These are phyloP conservation scores for Harringtonia aguacate DNA, from an alignment of 2,329 filamentous ascomycete species.

Conservation along the genomic window DNA sequence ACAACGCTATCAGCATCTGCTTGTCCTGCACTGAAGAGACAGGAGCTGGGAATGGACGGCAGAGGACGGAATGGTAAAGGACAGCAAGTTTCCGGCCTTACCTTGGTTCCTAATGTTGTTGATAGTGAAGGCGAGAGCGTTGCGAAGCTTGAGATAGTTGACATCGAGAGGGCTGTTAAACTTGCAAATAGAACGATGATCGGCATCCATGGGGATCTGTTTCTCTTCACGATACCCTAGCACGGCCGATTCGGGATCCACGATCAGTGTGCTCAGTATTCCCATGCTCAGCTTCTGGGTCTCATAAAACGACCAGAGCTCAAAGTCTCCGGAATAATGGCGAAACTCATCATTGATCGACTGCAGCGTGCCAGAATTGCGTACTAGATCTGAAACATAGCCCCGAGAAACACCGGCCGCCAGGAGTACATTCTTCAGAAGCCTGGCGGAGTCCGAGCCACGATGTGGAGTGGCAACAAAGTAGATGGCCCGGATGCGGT, in stretches of 20 bases:
- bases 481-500: conserved; percentile 15
- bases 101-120: conserved; percentile 1
- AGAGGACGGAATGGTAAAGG: too few species aligned
- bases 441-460: conserved; percentile 17
- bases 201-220: conserved; percentile 16
- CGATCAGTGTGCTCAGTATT: conserved; percentile 9
- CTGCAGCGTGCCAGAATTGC: conserved; percentile 13
- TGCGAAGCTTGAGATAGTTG: conserved; percentile 16
- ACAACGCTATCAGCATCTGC: too few species aligned
- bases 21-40: too few species aligned
- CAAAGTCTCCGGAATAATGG: conserved; percentile 9
- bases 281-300: conserved; percentile 10
- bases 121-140: conserved; percentile 14
- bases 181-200: conserved; percentile 21
- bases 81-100: neutral
- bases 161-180: conserved; percentile 14
- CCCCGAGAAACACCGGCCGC: conserved; percentile 6
- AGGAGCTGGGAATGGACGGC: too few species aligned
- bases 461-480: conserved; percentile 23
- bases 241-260: conserved; percentile 15
- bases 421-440: conserved; percentile 16
- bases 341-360: conserved; percentile 18
- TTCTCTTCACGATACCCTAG: conserved; percentile 16
- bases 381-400: conserved; percentile 15
- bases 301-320: conserved; percentile 19